Evolutionary conservation across 805 yeast species (phyloP).

Genomic region (Candida adriatica): DNA sequence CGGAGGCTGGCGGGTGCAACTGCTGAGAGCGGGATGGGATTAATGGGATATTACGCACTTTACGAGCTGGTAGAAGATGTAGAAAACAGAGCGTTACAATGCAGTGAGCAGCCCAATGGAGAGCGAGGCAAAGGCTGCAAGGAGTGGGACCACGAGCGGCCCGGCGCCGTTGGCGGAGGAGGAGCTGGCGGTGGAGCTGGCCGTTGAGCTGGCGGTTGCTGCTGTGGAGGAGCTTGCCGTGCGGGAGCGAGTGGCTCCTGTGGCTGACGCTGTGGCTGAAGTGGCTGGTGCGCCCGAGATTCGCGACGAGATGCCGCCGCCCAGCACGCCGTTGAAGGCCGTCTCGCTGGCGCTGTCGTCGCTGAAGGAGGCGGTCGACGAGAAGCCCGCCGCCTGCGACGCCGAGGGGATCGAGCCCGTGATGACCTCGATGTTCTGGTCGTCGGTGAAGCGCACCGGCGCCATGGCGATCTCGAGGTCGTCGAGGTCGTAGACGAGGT

Average conservation of each 20-base stretch:
- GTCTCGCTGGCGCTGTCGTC: conserved; percentile 7
- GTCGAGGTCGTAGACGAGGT: conserved; percentile 50
- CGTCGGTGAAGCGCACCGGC: conserved; percentile 32
- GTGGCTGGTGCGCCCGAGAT: no score
- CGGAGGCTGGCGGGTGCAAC: conserved; percentile 25
- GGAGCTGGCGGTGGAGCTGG: conserved; percentile 2
- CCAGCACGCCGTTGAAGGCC: conserved; percentile 5
- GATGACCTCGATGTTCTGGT: conserved; percentile 40
- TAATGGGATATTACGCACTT: not conserved
- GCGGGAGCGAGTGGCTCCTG: not conserved
- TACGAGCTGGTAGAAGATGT: not conserved
- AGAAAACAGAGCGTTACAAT: not conserved
- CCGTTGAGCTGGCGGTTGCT: conserved; percentile 3
- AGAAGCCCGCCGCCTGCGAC: conserved; percentile 36
- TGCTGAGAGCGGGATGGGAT: conserved; percentile 18
- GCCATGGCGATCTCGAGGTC: conserved; percentile 38
- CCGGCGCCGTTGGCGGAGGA: conserved; percentile 1
- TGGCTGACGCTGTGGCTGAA: not conserved
- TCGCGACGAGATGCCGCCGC: conserved; percentile 2
- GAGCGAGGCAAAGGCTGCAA: conserved; percentile 2
- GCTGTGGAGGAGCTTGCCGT: not conserved
- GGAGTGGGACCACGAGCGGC: conserved; percentile 1
- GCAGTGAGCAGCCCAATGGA: conserved; percentile 1
- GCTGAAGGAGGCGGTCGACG: conserved; percentile 28
- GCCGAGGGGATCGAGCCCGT: conserved; percentile 45